phyloP scores from a whole-genome alignment of 225 moss, liverwort and hornwort species.

The Physcomitrellopsis africana region DNA sequence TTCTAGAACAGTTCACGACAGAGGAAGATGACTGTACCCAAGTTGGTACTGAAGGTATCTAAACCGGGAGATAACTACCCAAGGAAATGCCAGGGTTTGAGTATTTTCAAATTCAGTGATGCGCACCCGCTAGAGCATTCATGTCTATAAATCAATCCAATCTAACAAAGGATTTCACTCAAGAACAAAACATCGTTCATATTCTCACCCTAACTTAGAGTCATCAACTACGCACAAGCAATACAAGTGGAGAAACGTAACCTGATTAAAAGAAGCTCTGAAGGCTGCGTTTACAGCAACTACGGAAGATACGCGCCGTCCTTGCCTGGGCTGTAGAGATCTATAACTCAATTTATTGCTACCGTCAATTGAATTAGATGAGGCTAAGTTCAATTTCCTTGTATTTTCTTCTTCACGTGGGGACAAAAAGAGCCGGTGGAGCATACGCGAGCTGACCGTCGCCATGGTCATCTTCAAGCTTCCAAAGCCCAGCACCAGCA shows the following conservation, averaged over 20 bases:
- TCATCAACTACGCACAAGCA: neutral
- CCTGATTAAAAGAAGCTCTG: constrained; percentile 1
- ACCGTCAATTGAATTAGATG: neutral
- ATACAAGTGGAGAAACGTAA: neutral
- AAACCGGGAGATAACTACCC: too few relatives aligned
- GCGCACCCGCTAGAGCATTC: neutral
- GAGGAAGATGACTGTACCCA: too few relatives aligned
- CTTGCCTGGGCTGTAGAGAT: neutral
- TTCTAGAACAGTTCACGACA: too few relatives aligned
- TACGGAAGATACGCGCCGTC: neutral
- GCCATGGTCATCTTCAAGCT: too few relatives aligned
- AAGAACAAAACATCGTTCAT: neutral
- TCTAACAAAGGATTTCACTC: neutral
- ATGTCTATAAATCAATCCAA: neutral
- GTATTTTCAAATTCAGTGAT: neutral
- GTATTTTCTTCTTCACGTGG: too few relatives aligned
- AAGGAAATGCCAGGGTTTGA: too few relatives aligned
- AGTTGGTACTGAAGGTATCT: too few relatives aligned
- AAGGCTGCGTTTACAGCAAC: neutral
- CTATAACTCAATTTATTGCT: neutral
- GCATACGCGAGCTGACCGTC: too few relatives aligned
- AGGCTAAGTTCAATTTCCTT: too few relatives aligned
- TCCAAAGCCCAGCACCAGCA: too few relatives aligned
- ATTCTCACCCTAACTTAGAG: neutral
- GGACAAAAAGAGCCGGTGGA: too few relatives aligned